Conservation (phyloP, 352 stramenopile species). For the Blastocystis sp. region DNA sequence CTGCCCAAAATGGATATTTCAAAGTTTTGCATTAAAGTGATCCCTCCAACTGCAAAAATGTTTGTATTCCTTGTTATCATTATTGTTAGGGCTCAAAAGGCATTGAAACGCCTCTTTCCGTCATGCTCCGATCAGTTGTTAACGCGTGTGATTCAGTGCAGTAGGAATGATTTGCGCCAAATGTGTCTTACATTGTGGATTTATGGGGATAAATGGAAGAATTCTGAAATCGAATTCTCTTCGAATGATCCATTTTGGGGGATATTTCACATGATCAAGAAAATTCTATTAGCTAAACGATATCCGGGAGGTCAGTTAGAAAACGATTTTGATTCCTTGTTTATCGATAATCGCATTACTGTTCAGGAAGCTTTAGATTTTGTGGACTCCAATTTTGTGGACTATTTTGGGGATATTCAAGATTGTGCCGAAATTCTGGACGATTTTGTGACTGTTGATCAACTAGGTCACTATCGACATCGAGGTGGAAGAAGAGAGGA, state of each 20-base stretch:
- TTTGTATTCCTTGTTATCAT: not conserved
- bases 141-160: not conserved
- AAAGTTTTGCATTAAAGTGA: not conserved
- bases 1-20: not conserved
- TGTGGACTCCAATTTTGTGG: not conserved
- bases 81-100: not conserved
- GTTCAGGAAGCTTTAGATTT: not conserved
- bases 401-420: not conserved
- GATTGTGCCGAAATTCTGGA: conserved; percentile 3
- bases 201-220: not conserved
- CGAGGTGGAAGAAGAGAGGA: not conserved
- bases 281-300: conserved; percentile 31
- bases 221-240: not conserved
- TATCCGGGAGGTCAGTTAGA: not conserved
- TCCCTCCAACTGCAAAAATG: not conserved
- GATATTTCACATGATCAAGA: conserved; percentile 55
- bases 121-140: not conserved
- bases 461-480: not conserved
- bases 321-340: conserved; percentile 8
- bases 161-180: not conserved
- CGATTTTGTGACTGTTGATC: not conserved
- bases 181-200: conserved; percentile 25
- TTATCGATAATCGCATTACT: conserved; percentile 1
- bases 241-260: conserved; percentile 17
- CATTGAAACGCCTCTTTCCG: not conserved